Evolutionary conservation across 768 basidiomycete genomes (phyloP), one percentile per base, ranked within the genome.

Genomic region (Leccinum subtestaceum): DNA sequence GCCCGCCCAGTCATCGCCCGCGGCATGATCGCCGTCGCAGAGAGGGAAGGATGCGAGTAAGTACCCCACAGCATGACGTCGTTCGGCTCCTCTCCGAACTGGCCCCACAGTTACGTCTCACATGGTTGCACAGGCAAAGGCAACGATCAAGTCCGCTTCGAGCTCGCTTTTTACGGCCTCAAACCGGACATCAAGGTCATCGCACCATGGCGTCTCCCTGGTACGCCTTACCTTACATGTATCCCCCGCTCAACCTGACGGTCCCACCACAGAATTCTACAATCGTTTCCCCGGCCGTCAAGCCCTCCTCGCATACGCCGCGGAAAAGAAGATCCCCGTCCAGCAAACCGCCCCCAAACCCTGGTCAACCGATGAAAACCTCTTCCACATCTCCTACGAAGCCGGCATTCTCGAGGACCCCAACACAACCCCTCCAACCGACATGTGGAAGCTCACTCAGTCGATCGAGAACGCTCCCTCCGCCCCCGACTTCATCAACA

Each of bases 371-470:
- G 96, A 99, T 73, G 97, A 98, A 78, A 99, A 98, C 79, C 82
- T 99, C 51, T 98, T 96, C 88, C 97, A 99, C 80, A 99, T 98
- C 77, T 98, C 97, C 17, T 99, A 98, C 78, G 97, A 99, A 76
- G 96, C 97, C 11, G 97, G 96, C 48, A 98, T 99, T 74, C 87
- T 99, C 63, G 97, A 99, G 75, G 91, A 98, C 71, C 97, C 97
- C 63, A 85, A 96, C 80, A 87, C 80, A 60, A 98, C 94, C 5
- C 97, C 97, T 55, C 96, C 96, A 17, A 72, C 74, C 12, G 96
- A 98, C 81, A 99, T 99, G 97, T 99, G 97, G 97, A 98, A 98
- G 75, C 86, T 98, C 63, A 98, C 93, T 62, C 80, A 81, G 57
- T 83, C 89, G 25, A 89, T 92, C 36, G 89, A 95, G 69, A 74